Percentiles rank a stretch among this genome's conserved stretches.
phyloP scores from a whole-genome alignment of 208 protist species.

The Trypanosoma brucei region DNA sequence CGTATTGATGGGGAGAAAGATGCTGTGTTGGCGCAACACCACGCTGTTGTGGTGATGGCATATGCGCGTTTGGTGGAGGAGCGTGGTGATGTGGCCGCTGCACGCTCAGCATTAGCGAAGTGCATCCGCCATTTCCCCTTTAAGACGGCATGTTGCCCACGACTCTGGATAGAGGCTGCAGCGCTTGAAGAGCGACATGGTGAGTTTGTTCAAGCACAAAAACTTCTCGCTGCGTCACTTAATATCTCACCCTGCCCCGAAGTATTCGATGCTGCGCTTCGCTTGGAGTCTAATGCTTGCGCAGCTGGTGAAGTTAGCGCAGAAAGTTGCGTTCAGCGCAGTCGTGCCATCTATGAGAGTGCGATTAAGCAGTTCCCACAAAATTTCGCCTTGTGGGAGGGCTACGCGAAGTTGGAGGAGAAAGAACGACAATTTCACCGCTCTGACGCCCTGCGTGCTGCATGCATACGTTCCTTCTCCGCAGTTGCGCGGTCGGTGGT shows the following conservation, averaged over 20 bases:
- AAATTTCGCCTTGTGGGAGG: slow-evolving; percentile 58
- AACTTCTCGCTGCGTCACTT: slow-evolving; percentile 52
- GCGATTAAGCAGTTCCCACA: slow-evolving; percentile 61
- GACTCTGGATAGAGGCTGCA: slow-evolving; percentile 77
- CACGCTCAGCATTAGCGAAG: slow-evolving; percentile 39
- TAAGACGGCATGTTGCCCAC: slow-evolving; percentile 45
- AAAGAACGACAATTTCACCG: slow-evolving; percentile 40
- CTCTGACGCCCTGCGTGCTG: slow-evolving; percentile 51
- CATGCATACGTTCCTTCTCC: slow-evolving; percentile 47
- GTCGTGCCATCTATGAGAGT: slow-evolving; percentile 41
- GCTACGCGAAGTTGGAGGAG: slow-evolving; percentile 78
- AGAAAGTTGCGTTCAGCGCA: slow-evolving; percentile 19
- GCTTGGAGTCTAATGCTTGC: slow-evolving; percentile 38
- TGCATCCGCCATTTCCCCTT: slow-evolving; percentile 78
- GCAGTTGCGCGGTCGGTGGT: slow-evolving; percentile 28
- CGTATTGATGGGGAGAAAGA: slow-evolving; percentile 24
- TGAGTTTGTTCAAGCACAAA: slow-evolving; percentile 41
- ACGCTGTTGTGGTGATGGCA: slow-evolving; percentile 68
- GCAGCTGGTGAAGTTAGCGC: slow-evolving; percentile 9
- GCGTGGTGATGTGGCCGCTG: slow-evolving; percentile 29
- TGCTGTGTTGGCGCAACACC: slow-evolving; percentile 49
- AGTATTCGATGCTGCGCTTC: slow-evolving; percentile 36
- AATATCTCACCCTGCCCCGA: slow-evolving; percentile 41
- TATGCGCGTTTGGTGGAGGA: slow-evolving; percentile 44
- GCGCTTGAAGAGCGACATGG: slow-evolving; percentile 63